These are phyloP conservation scores for Neophaeococcomyces aloes DNA, from an alignment of 2,329 filamentous ascomycete species.

Conservation along the genomic window DNA sequence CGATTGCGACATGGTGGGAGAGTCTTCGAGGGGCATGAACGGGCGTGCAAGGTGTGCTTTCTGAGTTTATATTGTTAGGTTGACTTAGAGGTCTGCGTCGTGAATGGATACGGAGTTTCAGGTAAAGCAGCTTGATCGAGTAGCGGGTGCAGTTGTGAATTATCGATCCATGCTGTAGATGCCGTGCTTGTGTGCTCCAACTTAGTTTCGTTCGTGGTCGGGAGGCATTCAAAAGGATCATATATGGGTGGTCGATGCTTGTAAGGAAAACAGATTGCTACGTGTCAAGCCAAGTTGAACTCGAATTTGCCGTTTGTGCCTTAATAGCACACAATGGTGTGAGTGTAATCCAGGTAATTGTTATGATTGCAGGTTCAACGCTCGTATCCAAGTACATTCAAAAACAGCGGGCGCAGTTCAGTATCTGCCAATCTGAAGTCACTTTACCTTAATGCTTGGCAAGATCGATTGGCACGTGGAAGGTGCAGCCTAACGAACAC, in stretches of 20 bases:
- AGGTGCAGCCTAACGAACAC: background rate
- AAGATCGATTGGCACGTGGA: background rate
- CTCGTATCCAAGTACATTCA: too few species aligned
- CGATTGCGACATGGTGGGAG: conserved; percentile 41
- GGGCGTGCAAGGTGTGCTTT: too few species aligned
- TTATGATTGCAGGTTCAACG: too few species aligned
- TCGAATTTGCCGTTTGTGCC: background rate
- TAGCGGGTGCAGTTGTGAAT: background rate
- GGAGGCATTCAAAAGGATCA: background rate
- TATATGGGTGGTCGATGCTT: background rate
- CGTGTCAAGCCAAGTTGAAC: background rate
- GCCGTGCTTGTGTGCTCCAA: background rate
- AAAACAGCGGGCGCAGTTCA: background rate
- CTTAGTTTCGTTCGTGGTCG: background rate
- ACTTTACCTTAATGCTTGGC: background rate
- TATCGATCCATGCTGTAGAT: conserved; percentile 6
- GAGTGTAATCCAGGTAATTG: too few species aligned
- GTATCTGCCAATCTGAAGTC: background rate
- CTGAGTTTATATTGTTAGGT: too few species aligned
- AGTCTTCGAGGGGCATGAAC: conserved; percentile 5
- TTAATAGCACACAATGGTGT: too few species aligned
- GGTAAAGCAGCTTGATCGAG: background rate
- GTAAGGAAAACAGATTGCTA: background rate
- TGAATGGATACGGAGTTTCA: background rate
- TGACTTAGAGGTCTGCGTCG: background rate